Percentiles rank a stretch among this genome's conserved stretches.
Evolutionary conservation across 345 rosid species (phyloP).

Genomic region (Eucalyptus decipiens): DNA sequence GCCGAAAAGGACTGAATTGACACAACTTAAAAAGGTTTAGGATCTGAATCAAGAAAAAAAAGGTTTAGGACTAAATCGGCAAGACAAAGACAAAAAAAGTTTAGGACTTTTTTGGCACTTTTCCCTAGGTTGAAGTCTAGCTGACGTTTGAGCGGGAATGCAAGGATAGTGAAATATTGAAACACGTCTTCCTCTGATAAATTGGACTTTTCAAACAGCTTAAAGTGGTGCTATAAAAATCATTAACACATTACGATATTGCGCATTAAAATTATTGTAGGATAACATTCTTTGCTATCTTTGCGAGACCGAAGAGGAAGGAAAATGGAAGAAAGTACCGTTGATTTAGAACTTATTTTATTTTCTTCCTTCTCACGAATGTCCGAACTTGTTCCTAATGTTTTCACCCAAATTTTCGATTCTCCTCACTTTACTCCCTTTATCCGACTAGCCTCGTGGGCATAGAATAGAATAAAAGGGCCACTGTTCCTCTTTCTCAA

Average conservation of each 20-base stretch:
- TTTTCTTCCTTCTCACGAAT: neutral
- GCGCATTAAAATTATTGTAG: neutral
- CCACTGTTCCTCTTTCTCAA: neutral
- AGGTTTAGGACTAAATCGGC: too few species aligned
- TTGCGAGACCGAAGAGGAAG: neutral
- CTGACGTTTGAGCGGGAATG: accelerated
- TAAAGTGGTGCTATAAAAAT: neutral
- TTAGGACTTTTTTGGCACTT: too few species aligned
- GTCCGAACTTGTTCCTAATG: neutral
- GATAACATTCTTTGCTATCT: neutral
- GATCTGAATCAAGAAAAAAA: too few species aligned
- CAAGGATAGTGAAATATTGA: neutral
- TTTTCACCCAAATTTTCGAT: neutral
- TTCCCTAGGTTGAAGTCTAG: neutral
- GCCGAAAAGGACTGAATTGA: too few species aligned
- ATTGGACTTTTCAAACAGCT: neutral
- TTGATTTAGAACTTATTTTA: neutral
- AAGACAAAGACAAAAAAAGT: too few species aligned
- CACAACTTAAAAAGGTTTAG: too few species aligned
- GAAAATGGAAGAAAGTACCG: neutral
- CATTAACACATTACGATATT: neutral
- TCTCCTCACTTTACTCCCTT: neutral
- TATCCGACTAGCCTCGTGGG: neutral
- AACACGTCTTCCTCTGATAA: neutral
- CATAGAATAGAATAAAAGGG: neutral